Percentiles rank a stretch among this genome's conserved stretches.
These are phyloP conservation scores for Scedosporium dehoogii DNA, from an alignment of 2,329 filamentous ascomycete genomes.

Conservation along the genomic window DNA sequence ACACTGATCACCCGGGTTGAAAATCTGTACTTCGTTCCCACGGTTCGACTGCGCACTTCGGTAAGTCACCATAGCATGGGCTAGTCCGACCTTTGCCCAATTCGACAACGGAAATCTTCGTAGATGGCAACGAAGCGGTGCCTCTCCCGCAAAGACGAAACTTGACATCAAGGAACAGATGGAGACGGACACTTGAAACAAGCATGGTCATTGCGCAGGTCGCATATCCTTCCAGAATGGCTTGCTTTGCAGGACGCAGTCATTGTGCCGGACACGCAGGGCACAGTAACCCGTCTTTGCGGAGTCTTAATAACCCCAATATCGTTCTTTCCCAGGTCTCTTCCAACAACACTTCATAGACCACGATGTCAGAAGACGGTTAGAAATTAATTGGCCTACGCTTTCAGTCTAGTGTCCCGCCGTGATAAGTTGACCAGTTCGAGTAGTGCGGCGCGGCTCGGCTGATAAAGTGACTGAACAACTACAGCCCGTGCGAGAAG, in stretches of 20 bases:
- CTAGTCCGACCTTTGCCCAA: no score
- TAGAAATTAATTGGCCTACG: background rate
- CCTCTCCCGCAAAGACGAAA: background rate
- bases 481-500: background rate
- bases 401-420: background rate
- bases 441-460: background rate
- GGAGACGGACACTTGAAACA: background rate
- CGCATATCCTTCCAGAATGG: constrained; percentile 3
- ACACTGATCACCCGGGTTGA: no score
- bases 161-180: background rate
- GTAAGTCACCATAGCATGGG: background rate
- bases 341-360: background rate
- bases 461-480: background rate
- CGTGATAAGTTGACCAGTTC: background rate
- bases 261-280: background rate
- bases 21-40: no score
- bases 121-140: no score
- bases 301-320: background rate
- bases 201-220: background rate
- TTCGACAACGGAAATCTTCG: no score
- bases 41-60: no score
- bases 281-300: background rate
- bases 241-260: background rate
- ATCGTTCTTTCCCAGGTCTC: background rate
- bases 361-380: background rate